Conservation (phyloP, 495 filamentous ascomycete genomes). For the Bombardia bombarda region DNA sequence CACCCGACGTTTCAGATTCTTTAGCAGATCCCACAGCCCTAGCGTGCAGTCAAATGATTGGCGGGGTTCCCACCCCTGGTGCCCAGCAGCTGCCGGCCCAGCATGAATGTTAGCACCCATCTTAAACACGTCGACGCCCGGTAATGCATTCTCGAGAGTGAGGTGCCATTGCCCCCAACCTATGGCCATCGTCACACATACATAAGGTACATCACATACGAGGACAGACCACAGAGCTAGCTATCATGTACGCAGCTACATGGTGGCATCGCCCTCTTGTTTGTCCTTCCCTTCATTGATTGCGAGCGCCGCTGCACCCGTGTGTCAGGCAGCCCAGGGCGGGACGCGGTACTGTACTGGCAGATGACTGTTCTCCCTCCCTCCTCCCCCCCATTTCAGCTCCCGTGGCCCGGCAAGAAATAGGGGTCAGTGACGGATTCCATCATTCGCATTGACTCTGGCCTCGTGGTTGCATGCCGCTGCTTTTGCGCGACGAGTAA, state of each 20-base stretch:
- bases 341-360: too few species aligned
- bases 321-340: too few species aligned
- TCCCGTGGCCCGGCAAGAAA: background rate
- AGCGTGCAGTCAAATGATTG: background rate
- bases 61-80: background rate
- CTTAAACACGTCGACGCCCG: slow-evolving; percentile 9
- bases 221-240: too few species aligned
- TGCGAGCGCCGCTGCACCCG: too few species aligned
- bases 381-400: background rate
- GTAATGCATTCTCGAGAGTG: slow-evolving; percentile 3
- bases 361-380: background rate
- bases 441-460: slow-evolving; percentile 9
- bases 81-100: background rate
- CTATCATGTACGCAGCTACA: too few species aligned
- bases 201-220: too few species aligned
- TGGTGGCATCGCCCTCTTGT: too few species aligned
- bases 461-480: slow-evolving; percentile 10
- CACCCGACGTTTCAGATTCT: slow-evolving; percentile 15
- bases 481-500: too few species aligned
- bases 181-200: too few species aligned
- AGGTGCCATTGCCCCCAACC: too few species aligned
- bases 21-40: slow-evolving; percentile 5
- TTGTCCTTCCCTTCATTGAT: too few species aligned
- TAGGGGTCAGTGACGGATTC: background rate
- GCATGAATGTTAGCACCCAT: slow-evolving; percentile 13